Conservation (phyloP, 495 filamentous ascomycete species). For the Penicillium roqueforti region DNA sequence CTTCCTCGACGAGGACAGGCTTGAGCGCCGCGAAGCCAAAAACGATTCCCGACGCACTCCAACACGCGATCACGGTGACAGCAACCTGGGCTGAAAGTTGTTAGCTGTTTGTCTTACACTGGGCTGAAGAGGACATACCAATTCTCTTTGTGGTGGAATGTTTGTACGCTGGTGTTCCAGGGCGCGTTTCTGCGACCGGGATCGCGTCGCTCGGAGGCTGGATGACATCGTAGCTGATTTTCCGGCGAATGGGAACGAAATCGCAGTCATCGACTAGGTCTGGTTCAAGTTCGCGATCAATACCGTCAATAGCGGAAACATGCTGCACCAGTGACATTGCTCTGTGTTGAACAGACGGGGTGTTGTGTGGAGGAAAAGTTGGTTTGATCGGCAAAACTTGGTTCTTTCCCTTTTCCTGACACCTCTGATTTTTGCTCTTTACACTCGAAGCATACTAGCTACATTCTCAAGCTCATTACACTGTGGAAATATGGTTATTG, state of each 20-base stretch:
- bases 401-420: not conserved
- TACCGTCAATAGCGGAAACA: constrained; percentile 37
- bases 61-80: constrained; percentile 57
- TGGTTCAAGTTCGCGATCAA: constrained; percentile 33
- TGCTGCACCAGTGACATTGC: constrained; percentile 44
- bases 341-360: constrained; percentile 18
- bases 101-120: constrained; percentile 3
- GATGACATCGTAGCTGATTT: constrained; percentile 34
- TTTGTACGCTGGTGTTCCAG: constrained; percentile 44
- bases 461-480: too few species aligned
- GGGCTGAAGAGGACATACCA: constrained; percentile 25
- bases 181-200: constrained; percentile 19
- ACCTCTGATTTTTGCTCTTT: too few species aligned
- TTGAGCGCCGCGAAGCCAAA: constrained; percentile 75
- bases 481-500: too few species aligned
- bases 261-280: constrained; percentile 13
- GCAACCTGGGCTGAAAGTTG: constrained; percentile 51
- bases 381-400: not conserved
- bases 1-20: constrained; percentile 61
- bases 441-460: too few species aligned
- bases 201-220: constrained; percentile 14
- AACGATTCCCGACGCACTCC: constrained; percentile 62
- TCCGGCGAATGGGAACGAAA: constrained; percentile 17
- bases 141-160: constrained; percentile 50
- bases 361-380: not conserved